Evolutionary conservation across 2,329 filamentous ascomycete species (phyloP).

Genomic region (Aspergillus tamarii): DNA sequence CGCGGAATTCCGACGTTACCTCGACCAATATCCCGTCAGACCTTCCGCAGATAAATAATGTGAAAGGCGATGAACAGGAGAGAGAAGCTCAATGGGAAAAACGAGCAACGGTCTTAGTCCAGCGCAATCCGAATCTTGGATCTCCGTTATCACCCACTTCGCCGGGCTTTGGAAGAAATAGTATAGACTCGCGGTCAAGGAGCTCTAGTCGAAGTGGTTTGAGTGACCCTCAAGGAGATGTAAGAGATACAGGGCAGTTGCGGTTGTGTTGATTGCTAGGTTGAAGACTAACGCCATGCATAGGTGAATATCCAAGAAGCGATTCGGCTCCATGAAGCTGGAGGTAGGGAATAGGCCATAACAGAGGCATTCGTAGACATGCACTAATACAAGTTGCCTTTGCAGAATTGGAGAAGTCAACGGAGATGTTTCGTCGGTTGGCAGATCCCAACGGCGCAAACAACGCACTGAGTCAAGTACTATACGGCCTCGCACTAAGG

Average conservation of each 20-base stretch:
- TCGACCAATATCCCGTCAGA: conserved; percentile 75
- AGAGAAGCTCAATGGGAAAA: conserved; percentile 86
- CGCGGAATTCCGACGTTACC: conserved; percentile 26
- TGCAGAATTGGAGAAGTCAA: conserved; percentile 72
- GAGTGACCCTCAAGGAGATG: conserved; percentile 40
- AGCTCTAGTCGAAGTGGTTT: conserved; percentile 38
- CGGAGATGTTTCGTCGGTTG: conserved; percentile 79
- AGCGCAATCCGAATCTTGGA: conserved; percentile 52
- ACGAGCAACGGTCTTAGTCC: conserved; percentile 84
- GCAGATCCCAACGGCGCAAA: conserved; percentile 84
- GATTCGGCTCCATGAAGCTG: conserved; percentile 88
- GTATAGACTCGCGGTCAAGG: conserved; percentile 26
- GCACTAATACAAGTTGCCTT: background rate
- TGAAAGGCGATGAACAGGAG: conserved; percentile 53
- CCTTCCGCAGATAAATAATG: conserved; percentile 71
- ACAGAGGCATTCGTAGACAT: background rate
- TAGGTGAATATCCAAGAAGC: conserved; percentile 81
- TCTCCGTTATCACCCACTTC: conserved; percentile 38
- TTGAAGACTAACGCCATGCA: conserved; percentile 8
- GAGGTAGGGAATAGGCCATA: conserved; percentile 48
- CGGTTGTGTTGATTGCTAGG: background rate
- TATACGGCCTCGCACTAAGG: conserved; percentile 90
- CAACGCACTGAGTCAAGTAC: conserved; percentile 91
- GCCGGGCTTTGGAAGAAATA: conserved; percentile 14
- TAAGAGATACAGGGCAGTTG: conserved; percentile 24